These are phyloP conservation scores for Capronia coronata DNA, from an alignment of 2,329 filamentous ascomycete genomes.

Conservation along the genomic window DNA sequence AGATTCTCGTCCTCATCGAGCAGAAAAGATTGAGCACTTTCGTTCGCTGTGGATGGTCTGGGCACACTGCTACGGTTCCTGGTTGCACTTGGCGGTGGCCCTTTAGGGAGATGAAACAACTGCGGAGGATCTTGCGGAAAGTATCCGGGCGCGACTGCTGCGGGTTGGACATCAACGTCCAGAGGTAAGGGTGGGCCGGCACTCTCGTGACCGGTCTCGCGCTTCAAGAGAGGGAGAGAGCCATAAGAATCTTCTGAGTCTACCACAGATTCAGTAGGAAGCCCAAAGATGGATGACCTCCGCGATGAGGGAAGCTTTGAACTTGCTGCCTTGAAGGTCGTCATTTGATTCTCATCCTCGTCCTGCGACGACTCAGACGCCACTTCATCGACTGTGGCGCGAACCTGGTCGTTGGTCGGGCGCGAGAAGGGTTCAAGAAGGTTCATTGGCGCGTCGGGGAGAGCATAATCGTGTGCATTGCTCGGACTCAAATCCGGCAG, in stretches of 20 bases:
- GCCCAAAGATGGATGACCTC: conserved; percentile 30
- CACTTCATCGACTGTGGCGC: conserved; percentile 11
- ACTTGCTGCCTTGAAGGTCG: background rate
- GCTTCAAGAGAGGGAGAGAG: conserved; percentile 69
- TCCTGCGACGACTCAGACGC: conserved; percentile 8
- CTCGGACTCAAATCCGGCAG: conserved; percentile 20
- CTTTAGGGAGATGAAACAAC: conserved; percentile 23
- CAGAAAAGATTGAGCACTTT: conserved; percentile 42
- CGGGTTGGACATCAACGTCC: background rate
- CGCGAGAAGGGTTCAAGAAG: background rate
- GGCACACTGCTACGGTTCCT: conserved; percentile 30
- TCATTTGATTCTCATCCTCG: conserved; percentile 11
- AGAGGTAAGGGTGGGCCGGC: background rate
- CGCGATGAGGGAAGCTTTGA: conserved; percentile 12
- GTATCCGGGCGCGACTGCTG: conserved; percentile 17
- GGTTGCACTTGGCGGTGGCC: conserved; percentile 27
- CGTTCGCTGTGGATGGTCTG: conserved; percentile 23
- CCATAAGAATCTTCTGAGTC: conserved; percentile 68
- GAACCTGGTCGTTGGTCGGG: conserved; percentile 1
- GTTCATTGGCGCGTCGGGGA: background rate
- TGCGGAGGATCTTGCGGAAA: conserved; percentile 23
- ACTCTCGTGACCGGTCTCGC: conserved; percentile 39
- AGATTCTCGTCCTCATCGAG: conserved; percentile 50
- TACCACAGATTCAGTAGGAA: conserved; percentile 43
- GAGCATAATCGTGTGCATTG: conserved; percentile 1